phyloP scores from a whole-genome alignment of 1,284 basidiomycete genomes.

The Macrocystidia cucumis region DNA sequence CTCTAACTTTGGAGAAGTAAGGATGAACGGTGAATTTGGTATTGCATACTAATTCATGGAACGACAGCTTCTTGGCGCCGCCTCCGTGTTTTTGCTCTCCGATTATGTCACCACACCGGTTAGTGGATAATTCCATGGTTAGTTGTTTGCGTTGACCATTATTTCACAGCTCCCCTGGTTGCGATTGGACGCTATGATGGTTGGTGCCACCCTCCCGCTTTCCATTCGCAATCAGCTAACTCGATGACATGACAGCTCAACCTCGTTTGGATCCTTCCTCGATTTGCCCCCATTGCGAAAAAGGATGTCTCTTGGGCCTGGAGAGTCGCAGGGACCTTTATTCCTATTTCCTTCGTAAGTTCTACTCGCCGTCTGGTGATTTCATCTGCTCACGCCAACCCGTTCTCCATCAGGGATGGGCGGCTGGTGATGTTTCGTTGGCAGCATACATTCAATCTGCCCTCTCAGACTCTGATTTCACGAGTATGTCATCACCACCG shows the following conservation, averaged over 20 bases:
- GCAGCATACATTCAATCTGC: slow-evolving; percentile 24
- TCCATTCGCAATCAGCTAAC: neutral
- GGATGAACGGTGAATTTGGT: neutral
- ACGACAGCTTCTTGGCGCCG: slow-evolving; percentile 18
- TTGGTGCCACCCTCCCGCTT: slow-evolving; percentile 6
- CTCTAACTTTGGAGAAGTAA: slow-evolving; percentile 23
- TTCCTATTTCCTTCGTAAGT: slow-evolving; percentile 21
- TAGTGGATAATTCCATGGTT: too few species aligned
- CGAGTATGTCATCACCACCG: slow-evolving; percentile 3
- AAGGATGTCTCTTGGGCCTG: slow-evolving; percentile 21
- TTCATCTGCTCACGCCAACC: neutral
- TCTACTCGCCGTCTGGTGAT: neutral
- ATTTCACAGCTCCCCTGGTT: slow-evolving; percentile 21
- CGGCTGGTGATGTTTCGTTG: slow-evolving; percentile 25
- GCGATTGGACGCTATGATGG: slow-evolving; percentile 21
- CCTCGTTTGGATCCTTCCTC: slow-evolving; percentile 22
- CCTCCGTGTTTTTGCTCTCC: slow-evolving; percentile 19
- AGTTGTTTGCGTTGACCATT: too few species aligned
- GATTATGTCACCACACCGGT: slow-evolving; percentile 20
- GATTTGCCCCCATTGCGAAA: slow-evolving; percentile 14
- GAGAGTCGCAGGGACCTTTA: slow-evolving; percentile 21
- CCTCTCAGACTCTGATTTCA: slow-evolving; percentile 17
- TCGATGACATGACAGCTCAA: slow-evolving; percentile 14
- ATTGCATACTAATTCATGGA: too few species aligned
- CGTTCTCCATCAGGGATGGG: slow-evolving; percentile 19